Conservation (phyloP, 371 early-diverging fungal species). For the Apophysomyces trapeziformis region DNA sequence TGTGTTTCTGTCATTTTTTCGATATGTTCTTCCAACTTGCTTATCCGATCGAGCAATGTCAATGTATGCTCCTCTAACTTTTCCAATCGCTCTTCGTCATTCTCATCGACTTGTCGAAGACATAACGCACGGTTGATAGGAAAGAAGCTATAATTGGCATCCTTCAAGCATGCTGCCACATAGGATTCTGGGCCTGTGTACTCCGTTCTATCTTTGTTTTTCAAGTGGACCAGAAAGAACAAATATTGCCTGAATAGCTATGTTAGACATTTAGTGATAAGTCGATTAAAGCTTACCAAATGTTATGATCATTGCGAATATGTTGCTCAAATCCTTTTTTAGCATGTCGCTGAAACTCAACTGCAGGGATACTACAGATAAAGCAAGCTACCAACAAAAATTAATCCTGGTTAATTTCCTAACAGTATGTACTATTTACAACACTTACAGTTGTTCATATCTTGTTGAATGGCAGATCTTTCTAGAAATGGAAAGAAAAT, state of each 20-base stretch:
- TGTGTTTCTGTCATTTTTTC: slow-evolving; percentile 35
- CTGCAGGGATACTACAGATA: slow-evolving; percentile 59
- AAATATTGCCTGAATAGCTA: slow-evolving; percentile 51
- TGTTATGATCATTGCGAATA: slow-evolving; percentile 58
- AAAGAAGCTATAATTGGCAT: slow-evolving; percentile 56
- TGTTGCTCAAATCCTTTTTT: slow-evolving; percentile 61
- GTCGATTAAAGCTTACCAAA: slow-evolving; percentile 47
- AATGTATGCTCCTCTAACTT: slow-evolving; percentile 42
- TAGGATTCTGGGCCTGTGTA: slow-evolving; percentile 63
- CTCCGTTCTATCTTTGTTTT: slow-evolving; percentile 60
- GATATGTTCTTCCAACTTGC: slow-evolving; percentile 31
- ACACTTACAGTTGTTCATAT: slow-evolving; percentile 50
- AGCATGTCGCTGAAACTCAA: slow-evolving; percentile 57
- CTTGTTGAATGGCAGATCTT: slow-evolving; percentile 52
- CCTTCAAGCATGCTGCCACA: slow-evolving; percentile 48
- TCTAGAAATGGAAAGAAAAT: slow-evolving; percentile 26
- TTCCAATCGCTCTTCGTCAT: slow-evolving; percentile 40
- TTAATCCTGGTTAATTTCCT: neutral
- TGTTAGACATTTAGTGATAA: neutral
- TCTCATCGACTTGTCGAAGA: slow-evolving; percentile 33
- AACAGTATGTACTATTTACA: neutral
- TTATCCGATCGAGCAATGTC: slow-evolving; percentile 28
- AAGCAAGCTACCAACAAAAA: slow-evolving; percentile 40
- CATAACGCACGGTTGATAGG: slow-evolving; percentile 61
- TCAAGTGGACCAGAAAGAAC: slow-evolving; percentile 59